These are phyloP conservation scores for Saccharum spontaneum DNA, from an alignment of 176 grass and related monocot species.

Conservation along the genomic window DNA sequence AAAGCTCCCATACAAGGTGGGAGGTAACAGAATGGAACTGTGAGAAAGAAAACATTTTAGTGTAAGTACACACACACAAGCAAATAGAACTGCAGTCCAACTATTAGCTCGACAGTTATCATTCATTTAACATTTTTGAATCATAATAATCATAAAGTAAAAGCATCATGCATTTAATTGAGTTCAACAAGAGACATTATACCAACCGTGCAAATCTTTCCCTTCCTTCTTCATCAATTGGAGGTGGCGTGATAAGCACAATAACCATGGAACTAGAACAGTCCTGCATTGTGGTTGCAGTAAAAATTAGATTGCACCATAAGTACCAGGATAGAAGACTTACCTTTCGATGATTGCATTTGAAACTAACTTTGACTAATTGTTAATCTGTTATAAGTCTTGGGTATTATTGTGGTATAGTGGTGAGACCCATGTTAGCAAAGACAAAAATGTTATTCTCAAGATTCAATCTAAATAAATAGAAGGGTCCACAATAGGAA, in stretches of 20 bases:
- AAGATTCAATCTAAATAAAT: not conserved
- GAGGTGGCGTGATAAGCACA: conserved; percentile 81
- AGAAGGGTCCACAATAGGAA: not conserved
- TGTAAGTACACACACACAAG: not conserved
- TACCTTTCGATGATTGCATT: not conserved
- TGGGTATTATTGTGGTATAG: not conserved
- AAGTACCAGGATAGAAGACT: not conserved
- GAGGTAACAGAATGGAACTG: not conserved
- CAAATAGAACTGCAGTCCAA: not conserved
- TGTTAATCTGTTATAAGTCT: not conserved
- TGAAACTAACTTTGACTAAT: not conserved
- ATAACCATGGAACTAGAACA: conserved; percentile 57
- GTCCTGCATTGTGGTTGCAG: conserved; percentile 48
- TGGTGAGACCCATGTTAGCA: not conserved
- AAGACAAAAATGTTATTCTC: not conserved
- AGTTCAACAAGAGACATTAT: conserved; percentile 14
- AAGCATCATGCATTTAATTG: conserved; percentile 7
- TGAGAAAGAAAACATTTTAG: not conserved
- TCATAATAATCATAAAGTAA: not conserved
- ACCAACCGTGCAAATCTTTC: conserved; percentile 73
- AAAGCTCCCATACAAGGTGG: not conserved
- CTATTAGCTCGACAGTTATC: not conserved
- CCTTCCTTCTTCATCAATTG: conserved; percentile 75
- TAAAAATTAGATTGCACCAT: conserved; percentile 1
- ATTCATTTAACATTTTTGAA: not conserved